phyloP scores from a whole-genome alignment of 2,329 filamentous ascomycete species.

The Hysterium pulicare region DNA sequence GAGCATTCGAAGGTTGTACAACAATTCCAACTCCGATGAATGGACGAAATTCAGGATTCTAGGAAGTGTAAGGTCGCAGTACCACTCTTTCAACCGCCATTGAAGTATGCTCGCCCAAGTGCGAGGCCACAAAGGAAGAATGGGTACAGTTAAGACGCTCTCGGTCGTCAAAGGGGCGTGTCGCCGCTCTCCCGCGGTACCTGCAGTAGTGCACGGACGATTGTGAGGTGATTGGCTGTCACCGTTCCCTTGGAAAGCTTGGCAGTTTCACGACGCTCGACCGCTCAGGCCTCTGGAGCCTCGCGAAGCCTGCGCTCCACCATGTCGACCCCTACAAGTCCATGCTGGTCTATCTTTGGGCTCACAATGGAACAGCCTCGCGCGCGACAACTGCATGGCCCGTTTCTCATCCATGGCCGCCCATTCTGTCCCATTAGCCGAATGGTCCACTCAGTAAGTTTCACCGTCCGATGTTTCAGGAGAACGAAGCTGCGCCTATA shows the following conservation, averaged over 20 bases:
- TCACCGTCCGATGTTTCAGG: conserved; percentile 21
- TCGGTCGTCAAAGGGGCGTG: too few relatives aligned
- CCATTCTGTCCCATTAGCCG: conserved; percentile 16
- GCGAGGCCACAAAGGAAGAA: neutral
- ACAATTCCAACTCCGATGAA: neutral
- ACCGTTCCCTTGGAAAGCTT: neutral
- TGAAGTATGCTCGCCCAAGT: neutral
- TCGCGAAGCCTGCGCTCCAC: neutral
- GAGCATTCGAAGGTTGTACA: neutral
- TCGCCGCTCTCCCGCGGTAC: neutral
- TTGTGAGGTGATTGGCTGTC: too few relatives aligned
- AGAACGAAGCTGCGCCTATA: conserved; percentile 19
- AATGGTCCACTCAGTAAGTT: conserved; percentile 13
- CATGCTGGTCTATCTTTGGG: neutral
- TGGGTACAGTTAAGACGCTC: too few relatives aligned
- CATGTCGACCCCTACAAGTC: neutral
- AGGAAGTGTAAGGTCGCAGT: neutral
- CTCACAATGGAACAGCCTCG: conserved; percentile 13
- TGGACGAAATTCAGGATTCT: neutral
- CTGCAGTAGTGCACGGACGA: neutral
- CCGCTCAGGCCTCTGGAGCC: neutral
- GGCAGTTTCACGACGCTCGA: neutral
- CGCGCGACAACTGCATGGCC: conserved; percentile 31
- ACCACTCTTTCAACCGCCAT: neutral
- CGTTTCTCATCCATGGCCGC: conserved; percentile 22